Percentiles rank a stretch among this genome's conserved stretches.
Evolutionary conservation across 1,284 basidiomycete genomes (phyloP).

Genomic region (Boletus calvinii): DNA sequence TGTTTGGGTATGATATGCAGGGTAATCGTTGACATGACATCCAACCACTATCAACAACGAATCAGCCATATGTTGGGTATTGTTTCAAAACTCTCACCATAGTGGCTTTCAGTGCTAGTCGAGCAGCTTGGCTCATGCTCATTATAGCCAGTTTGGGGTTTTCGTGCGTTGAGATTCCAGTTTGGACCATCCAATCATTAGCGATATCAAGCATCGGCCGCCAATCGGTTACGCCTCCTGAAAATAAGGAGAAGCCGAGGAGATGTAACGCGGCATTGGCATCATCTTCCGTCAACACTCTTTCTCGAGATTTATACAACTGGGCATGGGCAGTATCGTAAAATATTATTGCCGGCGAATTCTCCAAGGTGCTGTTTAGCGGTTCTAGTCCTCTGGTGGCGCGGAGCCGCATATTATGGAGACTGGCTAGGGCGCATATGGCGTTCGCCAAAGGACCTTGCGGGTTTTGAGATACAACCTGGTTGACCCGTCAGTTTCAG

Average conservation of each 20-base stretch:
- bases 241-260: constrained; percentile 65
- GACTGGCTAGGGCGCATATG: constrained; percentile 69
- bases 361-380: constrained; percentile 51
- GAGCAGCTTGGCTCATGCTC: constrained; percentile 49
- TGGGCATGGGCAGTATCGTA: constrained; percentile 63
- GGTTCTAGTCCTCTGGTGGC: constrained; percentile 58
- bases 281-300: constrained; percentile 59
- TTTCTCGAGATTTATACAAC: constrained; percentile 36
- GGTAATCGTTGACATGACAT: constrained; percentile 68
- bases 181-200: constrained; percentile 69
- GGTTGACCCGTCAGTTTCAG: constrained; percentile 13
- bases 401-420: constrained; percentile 64
- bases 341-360: constrained; percentile 61
- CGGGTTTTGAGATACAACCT: constrained; percentile 62
- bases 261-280: constrained; percentile 75
- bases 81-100: constrained; percentile 51
- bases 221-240: constrained; percentile 66
- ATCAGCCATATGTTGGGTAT: constrained; percentile 8
- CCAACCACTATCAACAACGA: constrained; percentile 57
- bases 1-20: constrained; percentile 63
- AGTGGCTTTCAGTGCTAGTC: constrained; percentile 64
- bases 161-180: constrained; percentile 57
- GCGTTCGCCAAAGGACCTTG: constrained; percentile 67
- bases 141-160: constrained; percentile 59
- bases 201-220: constrained; percentile 60